phyloP scores from a whole-genome alignment of 305 asterid species.

The Solanum chacoense region DNA sequence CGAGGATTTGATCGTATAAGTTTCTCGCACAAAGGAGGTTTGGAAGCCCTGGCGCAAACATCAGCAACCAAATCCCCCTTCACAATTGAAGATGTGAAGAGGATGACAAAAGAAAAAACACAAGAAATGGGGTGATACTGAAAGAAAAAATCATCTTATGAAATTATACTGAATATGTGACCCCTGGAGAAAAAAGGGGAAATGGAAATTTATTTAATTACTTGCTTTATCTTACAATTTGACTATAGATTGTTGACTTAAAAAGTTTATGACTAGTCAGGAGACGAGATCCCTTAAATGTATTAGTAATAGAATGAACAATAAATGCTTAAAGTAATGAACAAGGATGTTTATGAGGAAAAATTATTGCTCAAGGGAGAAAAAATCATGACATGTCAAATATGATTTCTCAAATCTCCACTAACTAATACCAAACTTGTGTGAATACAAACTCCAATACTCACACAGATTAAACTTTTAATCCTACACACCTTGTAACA shows the following conservation, averaged over 20 bases:
- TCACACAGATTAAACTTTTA: not conserved
- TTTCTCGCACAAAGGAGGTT: not conserved
- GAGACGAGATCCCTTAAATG: too few relatives aligned
- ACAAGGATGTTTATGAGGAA: not conserved
- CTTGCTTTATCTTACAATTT: too few relatives aligned
- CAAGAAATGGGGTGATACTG: too few relatives aligned
- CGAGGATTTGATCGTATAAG: not conserved
- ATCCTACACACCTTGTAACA: not conserved
- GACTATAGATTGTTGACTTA: too few relatives aligned
- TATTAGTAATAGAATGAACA: not conserved
- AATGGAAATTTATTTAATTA: too few relatives aligned
- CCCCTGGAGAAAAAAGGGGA: too few relatives aligned
- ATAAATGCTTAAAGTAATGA: not conserved
- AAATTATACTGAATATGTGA: too few relatives aligned
- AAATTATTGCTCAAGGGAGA: not conserved
- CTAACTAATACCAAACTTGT: too few relatives aligned
- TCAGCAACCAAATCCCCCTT: not conserved
- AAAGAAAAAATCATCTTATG: too few relatives aligned
- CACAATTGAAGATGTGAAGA: too few relatives aligned
- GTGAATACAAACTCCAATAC: not conserved
- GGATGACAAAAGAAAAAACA: too few relatives aligned
- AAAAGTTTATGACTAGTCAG: too few relatives aligned
- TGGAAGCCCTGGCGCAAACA: not conserved
- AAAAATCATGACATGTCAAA: not conserved
- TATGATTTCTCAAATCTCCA: not conserved